Evolutionary conservation across 345 rosid species (phyloP), one percentile per base, ranked within the genome.

Genomic region (Bruguiera parviflora): DNA sequence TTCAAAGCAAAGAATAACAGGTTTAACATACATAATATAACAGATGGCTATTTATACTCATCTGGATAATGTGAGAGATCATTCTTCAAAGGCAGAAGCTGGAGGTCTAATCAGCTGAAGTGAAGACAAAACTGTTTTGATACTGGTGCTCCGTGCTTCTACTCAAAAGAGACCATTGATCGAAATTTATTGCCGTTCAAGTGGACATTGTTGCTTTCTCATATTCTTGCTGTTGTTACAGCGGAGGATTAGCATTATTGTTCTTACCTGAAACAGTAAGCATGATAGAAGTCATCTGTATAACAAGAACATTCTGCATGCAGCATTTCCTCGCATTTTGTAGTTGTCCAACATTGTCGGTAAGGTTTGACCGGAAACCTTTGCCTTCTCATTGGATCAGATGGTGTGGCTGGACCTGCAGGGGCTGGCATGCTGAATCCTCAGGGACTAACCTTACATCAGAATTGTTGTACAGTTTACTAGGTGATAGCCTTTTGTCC

Each of bases 91-190:
- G 53, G 28, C 49, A 28, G 57, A 63, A 55, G 46, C 25, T 52
- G 32, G 58, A 61, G 56, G 29, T 55, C 29, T 29, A 28, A 24
- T 28, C 32, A 56, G 49, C 19, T 56, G 59, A 58, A 20, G 46
- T 25, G 31, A 55, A 22, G 67, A 58, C 61, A 56, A 61, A 52
- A 3, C 2, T 28, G 1, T 28, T 39, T 20, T 25, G 24, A 19
- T 46, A 61, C 24, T 58, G 25, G 39, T 68, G 39, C 71, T 68
- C 18, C 46, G 49, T 60, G 55, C 46, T 10, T 69, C 15, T 9
- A 15, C 22, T 35, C 55, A 10, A 9, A 43, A 29, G 57, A 28
- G n/a, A 43, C 13, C 24, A 68, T 47, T 22, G 13, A 19, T 56
- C 53, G 19, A 35, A 2, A n/a, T 31, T 10, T 21, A 9, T 52